Evolutionary conservation across 305 asterid genomes (phyloP), one percentile per base, ranked within the genome.

Genomic region (Euphrasia arctica): DNA sequence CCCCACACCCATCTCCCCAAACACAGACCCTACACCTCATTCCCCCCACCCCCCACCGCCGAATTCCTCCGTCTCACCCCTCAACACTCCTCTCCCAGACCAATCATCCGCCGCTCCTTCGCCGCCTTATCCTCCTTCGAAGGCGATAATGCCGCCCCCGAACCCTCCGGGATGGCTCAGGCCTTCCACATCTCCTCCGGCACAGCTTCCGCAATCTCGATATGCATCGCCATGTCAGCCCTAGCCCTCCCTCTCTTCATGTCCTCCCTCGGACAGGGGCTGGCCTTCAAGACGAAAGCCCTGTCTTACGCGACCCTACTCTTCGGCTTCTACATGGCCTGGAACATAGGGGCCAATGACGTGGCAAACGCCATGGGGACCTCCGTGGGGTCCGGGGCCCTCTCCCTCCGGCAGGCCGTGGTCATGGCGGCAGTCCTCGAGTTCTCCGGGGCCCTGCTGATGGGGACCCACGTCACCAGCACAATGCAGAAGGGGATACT

Each of bases 361-460:
- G 98, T 91, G 74, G 95, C 97, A 3, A 91, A 91, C 72, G 98
- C 98, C 4, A 91, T 89, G 98, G 98, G 98, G 61, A 89, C 98
- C n/a, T 91, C 98, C 2, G 98, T 91, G 3, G 98, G 98, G 6
- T 91, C 98, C 2, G 98, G 98, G 31, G 98, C 98, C 8, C 63
- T 91, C 72, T 58, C 89, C 0, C 89, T 91, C 63, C 75, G 95
- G 66, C 88, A 87, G 79, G 98, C 98, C 7, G 98, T 89, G 29
- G 12, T 91, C 67, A 75, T 68, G 13, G 98, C 98, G 0, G 98
- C 89, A 2, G 85, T 91, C 68, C 66, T 91, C 77, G 98, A 91
- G 59, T 91, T 89, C 72, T 82, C 95, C 6, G 98, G 98, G 15
- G 98, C 98, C n/a, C 45, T 89, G 79, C 72, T 87, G 65, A 89